Base-by-base conservation (phyloP, 306 rosid genomes). In the Inga laurina region DNA sequence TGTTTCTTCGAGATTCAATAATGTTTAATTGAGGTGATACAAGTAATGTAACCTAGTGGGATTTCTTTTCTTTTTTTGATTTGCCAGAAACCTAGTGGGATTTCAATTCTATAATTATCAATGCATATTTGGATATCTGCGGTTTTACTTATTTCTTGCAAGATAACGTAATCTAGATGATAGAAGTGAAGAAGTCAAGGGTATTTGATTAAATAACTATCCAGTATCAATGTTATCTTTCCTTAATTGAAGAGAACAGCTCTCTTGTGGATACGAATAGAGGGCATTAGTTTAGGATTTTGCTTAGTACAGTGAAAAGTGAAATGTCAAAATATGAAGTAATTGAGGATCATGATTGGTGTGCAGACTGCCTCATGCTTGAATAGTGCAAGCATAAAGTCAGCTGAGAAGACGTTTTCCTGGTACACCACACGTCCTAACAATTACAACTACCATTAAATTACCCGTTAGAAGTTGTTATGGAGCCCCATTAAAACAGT, bases 351-450 rank as follows among this genome's bases (percentile, higher is more conserved):
- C 14, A 4, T 49, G 21, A 67, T 37, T 67, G 73, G 48, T 35
- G 4, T 37, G 73, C 48, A 16, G 21, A 19, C 10, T 35, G 24
- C 22, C 46, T 18, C 66, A 37, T 67, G 73, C 45, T 67, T 37
- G 46, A 35, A 37, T 67, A 19, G 73, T 67, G 43, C 24, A 11
- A 13, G 35, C 35, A 62, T 10, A 62, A 62, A 27, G 68, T 62
- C 13, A 67, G 48, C 41, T 35, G 73, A 69, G n/a, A 70, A 70
- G 75, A 41, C n/a, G 51, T 46, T 34, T 66, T 34, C 72, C 72
- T 24, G 13, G 34, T 24, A 61, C 18, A 24, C 37, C 68, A 27
- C 35, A 61, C 18, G 68, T 24, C 8, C 5, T 62, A 62, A 27
- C 37, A 62, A 27, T 12, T 24, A 14, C 57, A 51, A 51, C 57